These are phyloP conservation scores for Chaetoscypha palmicola DNA, from an alignment of 2,329 filamentous ascomycete species.

Conservation along the genomic window DNA sequence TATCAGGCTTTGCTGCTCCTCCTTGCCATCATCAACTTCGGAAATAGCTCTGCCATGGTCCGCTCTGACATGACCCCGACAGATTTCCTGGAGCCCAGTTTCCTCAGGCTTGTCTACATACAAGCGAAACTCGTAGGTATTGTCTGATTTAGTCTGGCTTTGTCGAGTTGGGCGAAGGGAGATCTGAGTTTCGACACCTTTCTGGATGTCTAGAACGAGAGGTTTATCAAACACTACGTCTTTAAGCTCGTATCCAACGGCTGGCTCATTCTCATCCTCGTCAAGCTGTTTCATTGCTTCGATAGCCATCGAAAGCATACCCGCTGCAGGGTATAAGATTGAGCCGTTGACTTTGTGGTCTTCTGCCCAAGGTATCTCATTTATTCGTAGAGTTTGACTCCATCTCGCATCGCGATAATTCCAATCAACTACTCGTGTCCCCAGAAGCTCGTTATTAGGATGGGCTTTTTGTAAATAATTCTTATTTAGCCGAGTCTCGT, in stretches of 20 bases:
- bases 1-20: not conserved
- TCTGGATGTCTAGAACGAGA: not conserved
- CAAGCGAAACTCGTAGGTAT: not conserved
- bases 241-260: not conserved
- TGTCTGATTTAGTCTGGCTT: not conserved
- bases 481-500: not conserved
- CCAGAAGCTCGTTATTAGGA: constrained; percentile 18
- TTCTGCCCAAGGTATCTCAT: constrained; percentile 26
- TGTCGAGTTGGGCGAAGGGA: not conserved
- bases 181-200: not conserved
- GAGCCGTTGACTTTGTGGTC: constrained; percentile 17
- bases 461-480: not conserved
- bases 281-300: constrained; percentile 19
- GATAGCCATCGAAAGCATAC: constrained; percentile 27
- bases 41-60: not conserved
- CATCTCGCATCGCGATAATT: constrained; percentile 20
- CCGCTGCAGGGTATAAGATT: constrained; percentile 29
- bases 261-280: not conserved
- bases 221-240: not conserved
- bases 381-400: constrained; percentile 23
- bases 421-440: constrained; percentile 18
- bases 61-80: not conserved
- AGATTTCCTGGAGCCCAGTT: not conserved
- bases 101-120: not conserved
- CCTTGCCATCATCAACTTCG: not conserved